Conservation (phyloP, 805 yeast species). For the Candida xiaguanensis region DNA sequence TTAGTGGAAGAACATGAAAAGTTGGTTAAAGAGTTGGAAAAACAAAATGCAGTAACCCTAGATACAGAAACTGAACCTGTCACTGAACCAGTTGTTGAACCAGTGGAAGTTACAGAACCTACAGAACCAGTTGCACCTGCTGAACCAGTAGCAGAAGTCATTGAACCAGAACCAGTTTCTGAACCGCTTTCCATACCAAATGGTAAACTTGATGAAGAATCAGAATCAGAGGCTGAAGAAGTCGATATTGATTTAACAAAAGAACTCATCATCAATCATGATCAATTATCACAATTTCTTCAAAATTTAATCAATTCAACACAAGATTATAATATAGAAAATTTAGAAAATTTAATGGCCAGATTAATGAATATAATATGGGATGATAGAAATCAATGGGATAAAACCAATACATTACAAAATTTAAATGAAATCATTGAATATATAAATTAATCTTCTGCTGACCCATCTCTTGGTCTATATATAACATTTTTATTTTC, state of each 20-base stretch:
- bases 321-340: constrained; percentile 32
- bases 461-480: constrained; percentile 94
- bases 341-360: constrained; percentile 49
- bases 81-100: neutral
- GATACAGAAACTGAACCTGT: neutral
- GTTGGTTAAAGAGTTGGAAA: constrained; percentile 21
- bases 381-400: constrained; percentile 53
- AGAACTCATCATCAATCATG: constrained; percentile 31
- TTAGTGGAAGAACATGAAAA: constrained; percentile 34
- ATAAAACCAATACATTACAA: constrained; percentile 37
- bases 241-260: constrained; percentile 41
- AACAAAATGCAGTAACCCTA: constrained; percentile 1
- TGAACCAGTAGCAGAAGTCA: neutral
- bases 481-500: constrained; percentile 74
- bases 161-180: neutral
- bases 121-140: neutral
- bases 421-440: constrained; percentile 20
- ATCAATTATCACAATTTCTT: constrained; percentile 20
- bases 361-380: constrained; percentile 69
- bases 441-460: constrained; percentile 44
- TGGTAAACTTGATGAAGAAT: constrained; percentile 8
- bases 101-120: too few relatives aligned
- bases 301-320: constrained; percentile 26
- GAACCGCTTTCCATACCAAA: neutral
- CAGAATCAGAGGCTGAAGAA: constrained; percentile 36